Evolutionary conservation across 2,329 filamentous ascomycete species (phyloP).

Genomic region (Gaeumannomyces tritici): DNA sequence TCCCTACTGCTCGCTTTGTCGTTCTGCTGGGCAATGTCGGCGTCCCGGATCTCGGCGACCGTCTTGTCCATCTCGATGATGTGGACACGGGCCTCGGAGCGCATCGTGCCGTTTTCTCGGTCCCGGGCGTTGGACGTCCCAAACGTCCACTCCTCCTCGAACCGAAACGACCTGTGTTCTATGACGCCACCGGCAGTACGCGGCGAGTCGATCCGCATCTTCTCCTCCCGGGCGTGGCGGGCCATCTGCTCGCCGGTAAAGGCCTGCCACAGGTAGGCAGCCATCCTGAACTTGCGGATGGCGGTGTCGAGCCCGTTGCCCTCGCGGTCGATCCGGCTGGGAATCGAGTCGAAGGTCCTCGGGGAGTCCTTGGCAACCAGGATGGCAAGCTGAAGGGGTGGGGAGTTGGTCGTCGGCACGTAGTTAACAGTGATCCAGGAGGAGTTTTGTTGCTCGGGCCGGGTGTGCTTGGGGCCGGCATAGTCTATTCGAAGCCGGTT

Average conservation of each 20-base stretch:
- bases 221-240: slow-evolving; percentile 41
- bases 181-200: slow-evolving; percentile 62
- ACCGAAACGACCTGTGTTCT: slow-evolving; percentile 52
- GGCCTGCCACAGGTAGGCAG: slow-evolving; percentile 92
- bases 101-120: slow-evolving; percentile 59
- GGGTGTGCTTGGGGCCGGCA: slow-evolving; percentile 54
- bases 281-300: slow-evolving; percentile 85
- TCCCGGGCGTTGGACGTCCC: slow-evolving; percentile 74
- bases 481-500: slow-evolving; percentile 88
- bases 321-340: slow-evolving; percentile 65
- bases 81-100: slow-evolving; percentile 86
- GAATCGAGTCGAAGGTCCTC: slow-evolving; percentile 73
- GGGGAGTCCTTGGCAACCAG: slow-evolving; percentile 82
- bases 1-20: slow-evolving; percentile 57
- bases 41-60: slow-evolving; percentile 69
- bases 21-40: slow-evolving; percentile 73
- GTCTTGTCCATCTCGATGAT: slow-evolving; percentile 77
- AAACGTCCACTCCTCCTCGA: slow-evolving; percentile 90
- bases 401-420: slow-evolving; percentile 66
- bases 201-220: slow-evolving; percentile 17
- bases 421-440: slow-evolving; percentile 79
- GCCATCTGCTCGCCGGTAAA: slow-evolving; percentile 97
- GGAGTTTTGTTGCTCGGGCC: slow-evolving; percentile 41
- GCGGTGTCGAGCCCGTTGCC: slow-evolving; percentile 75
- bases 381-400: slow-evolving; percentile 83